Base-by-base conservation (phyloP, 129 eudicot genomes). In the Mikania micrantha region DNA sequence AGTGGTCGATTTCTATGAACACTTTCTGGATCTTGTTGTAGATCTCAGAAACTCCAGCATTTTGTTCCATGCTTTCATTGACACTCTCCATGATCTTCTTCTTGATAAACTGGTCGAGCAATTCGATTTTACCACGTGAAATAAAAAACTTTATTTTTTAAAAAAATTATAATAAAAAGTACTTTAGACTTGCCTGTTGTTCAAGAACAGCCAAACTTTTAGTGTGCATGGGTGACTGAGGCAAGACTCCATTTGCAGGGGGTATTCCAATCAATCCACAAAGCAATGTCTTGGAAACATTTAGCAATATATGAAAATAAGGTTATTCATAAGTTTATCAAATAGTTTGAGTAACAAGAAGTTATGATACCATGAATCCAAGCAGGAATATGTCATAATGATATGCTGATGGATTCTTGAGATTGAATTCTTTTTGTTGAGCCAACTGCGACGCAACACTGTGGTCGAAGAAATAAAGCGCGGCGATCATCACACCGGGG, bases 371-470 rank as follows among this genome's bases (percentile, higher is more conserved):
- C 90, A 49, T 74, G 19, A 84, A 53, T 32, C 86, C 90, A 4
- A 75, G 87, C 35, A 85, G 49, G 22, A 85, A 56, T n/a, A 85
- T 22, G 67, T 82, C 91, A 58, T 85, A 85, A 67, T 79, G 91
- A 69, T 72, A 85, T 17, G 91, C 80, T 16, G 88, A 47, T 0
- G 88, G 80, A 15, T 85, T 85, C 66, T 78, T 85, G 65, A 85
- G 84, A 76, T 81, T 84, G 44, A 81, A 85, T 40, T 85, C 90
- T 63, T 81, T 71, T 48, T 71, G 82, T 36, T 85, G 90, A 39
- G 86, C 90, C 77, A 85, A 16, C 47, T 85, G 90, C 48, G 90
- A 81, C 49, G 86, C 90, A 64, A 85, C 90, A 25, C 84, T 78
- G 58, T 85, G 86, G 25, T 81, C 84, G 35, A 85, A 85, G 73